A percentile compares a stretch with the other conserved stretches of the same genome.
Evolutionary conservation across 768 basidiomycete species (phyloP).

Genomic region (Mycena vitilis): DNA sequence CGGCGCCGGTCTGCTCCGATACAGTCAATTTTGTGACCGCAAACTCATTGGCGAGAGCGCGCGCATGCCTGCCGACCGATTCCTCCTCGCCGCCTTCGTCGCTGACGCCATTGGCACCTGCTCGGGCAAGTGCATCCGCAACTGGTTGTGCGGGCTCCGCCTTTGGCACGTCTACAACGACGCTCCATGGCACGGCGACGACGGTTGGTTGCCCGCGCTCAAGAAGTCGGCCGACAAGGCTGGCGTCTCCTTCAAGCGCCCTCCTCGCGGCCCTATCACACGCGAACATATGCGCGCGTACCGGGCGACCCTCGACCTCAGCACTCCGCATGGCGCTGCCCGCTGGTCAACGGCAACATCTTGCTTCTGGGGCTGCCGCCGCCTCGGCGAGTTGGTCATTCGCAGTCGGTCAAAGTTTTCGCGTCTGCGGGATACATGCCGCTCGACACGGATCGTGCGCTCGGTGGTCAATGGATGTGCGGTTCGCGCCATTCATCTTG

Average conservation of each 20-base stretch:
- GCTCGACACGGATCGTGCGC: not conserved
- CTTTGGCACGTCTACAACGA: constrained; percentile 8
- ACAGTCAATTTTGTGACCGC: not conserved
- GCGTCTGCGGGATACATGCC: not conserved
- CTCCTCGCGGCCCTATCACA: constrained; percentile 5
- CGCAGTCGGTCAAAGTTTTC: not conserved
- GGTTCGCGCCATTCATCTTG: not conserved
- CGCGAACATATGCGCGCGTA: not conserved
- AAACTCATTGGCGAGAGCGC: not conserved
- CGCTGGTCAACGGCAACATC: not conserved
- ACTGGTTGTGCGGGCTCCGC: constrained; percentile 1
- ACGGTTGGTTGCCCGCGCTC: not conserved
- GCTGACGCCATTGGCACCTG: constrained; percentile 1
- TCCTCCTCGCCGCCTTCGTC: constrained; percentile 8
- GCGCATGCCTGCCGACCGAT: not conserved
- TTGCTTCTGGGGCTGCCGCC: not conserved
- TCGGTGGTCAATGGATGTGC: not conserved
- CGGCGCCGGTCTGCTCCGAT: constrained; percentile 5
- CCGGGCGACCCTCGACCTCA: not conserved
- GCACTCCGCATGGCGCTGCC: not conserved
- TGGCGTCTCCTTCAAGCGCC: constrained; percentile 9
- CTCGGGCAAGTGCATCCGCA: constrained; percentile 1
- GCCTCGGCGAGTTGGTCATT: constrained; percentile 3
- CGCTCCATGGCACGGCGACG: constrained; percentile 3
- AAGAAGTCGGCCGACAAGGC: constrained; percentile 4